Percentiles rank a stretch among this genome's conserved stretches.
Conservation (phyloP, 2,329 filamentous ascomycete species). For the Curvularia spicifera region DNA sequence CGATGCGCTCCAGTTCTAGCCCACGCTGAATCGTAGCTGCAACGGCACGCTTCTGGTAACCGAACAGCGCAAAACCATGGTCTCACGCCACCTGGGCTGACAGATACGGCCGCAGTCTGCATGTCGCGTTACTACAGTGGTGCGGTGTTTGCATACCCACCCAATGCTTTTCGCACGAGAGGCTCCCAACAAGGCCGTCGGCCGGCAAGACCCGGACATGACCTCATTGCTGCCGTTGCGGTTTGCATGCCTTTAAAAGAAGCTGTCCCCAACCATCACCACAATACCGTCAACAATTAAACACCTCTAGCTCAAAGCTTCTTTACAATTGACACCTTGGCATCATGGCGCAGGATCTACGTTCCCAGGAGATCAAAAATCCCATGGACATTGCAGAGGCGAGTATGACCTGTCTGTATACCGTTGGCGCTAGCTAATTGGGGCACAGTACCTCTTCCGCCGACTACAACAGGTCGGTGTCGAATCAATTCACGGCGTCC, state of each 20-base stretch:
- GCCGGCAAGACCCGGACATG: constrained; percentile 21
- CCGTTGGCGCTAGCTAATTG: constrained; percentile 17
- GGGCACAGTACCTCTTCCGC: constrained; percentile 47
- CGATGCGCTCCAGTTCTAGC: not conserved
- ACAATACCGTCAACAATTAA: constrained; percentile 10
- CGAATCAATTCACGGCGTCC: constrained; percentile 56
- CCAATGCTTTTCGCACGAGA: constrained; percentile 9
- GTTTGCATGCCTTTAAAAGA: constrained; percentile 17
- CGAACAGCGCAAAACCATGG: not conserved
- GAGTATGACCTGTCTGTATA: constrained; percentile 12
- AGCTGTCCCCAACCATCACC: constrained; percentile 22
- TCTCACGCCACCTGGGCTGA: constrained; percentile 35
- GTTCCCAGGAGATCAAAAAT: constrained; percentile 52
- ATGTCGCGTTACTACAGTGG: constrained; percentile 21
- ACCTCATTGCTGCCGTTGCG: constrained; percentile 13
- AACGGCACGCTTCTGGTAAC: constrained; percentile 4
- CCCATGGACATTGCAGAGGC: constrained; percentile 65
- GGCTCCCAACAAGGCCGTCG: constrained; percentile 17
- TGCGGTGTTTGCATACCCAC: constrained; percentile 17
- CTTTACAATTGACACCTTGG: constrained; percentile 3
- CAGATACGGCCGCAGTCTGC: constrained; percentile 17
- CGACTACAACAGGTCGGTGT: constrained; percentile 54
- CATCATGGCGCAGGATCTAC: constrained; percentile 50
- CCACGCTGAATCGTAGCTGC: not conserved
- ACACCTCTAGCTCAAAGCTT: constrained; percentile 6